These are phyloP conservation scores for Tympanopsis confertula DNA, from an alignment of 2,329 filamentous ascomycete species.

Conservation along the genomic window DNA sequence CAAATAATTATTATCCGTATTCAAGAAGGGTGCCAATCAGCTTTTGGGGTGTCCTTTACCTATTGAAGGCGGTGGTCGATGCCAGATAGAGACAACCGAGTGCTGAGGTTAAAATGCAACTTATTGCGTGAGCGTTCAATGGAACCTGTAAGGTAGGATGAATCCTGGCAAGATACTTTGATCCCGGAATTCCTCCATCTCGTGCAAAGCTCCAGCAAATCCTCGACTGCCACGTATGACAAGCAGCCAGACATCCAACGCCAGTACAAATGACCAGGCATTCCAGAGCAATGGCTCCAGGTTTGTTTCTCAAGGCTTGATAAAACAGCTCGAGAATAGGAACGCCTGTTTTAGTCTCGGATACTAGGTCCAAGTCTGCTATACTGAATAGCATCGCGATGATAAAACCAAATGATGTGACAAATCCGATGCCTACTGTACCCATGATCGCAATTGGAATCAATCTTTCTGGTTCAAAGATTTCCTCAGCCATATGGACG, in stretches of 20 bases:
- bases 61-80: conserved; percentile 25
- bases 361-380: conserved; percentile 21
- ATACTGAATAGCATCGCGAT: conserved; percentile 30
- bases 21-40: neutral
- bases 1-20: neutral
- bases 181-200: conserved; percentile 33
- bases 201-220: conserved; percentile 40
- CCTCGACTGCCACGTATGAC: conserved; percentile 36
- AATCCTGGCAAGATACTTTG: conserved; percentile 24
- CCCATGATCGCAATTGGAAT: conserved; percentile 12
- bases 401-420: conserved; percentile 24
- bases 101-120: conserved; percentile 28
- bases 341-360: conserved; percentile 16
- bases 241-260: conserved; percentile 30
- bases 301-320: conserved; percentile 13
- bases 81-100: conserved; percentile 32
- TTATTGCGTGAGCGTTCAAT: conserved; percentile 26
- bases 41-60: no score
- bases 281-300: conserved; percentile 30
- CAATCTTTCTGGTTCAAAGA: conserved; percentile 19
- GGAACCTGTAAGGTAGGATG: conserved; percentile 27
- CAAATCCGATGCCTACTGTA: conserved; percentile 26
- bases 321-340: conserved; percentile 18
- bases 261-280: conserved; percentile 31
- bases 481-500: conserved; percentile 27